Percentiles rank a stretch among this genome's conserved stretches.
Conservation (phyloP, 202 grass and related monocot genomes). For the Dendrocalamus latiflorus region DNA sequence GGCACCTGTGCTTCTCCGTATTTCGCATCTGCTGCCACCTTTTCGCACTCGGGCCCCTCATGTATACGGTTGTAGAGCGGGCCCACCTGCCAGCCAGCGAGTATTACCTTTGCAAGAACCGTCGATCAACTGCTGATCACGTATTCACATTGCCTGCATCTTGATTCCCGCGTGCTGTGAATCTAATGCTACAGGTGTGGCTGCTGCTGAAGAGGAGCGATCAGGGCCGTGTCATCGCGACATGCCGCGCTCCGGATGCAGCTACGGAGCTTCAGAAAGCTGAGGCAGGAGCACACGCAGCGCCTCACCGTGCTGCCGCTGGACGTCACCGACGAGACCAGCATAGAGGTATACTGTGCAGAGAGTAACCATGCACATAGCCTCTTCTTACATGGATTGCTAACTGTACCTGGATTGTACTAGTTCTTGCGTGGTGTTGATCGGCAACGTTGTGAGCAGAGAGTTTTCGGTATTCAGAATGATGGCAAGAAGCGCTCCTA, state of each 20-base stretch:
- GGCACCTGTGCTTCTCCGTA: not conserved
- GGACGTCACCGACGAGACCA: conserved; percentile 71
- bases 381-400: not conserved
- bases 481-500: not conserved
- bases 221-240: conserved; percentile 56
- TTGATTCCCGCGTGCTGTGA: not conserved
- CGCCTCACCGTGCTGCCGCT: conserved; percentile 62
- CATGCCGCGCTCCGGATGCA: conserved; percentile 50
- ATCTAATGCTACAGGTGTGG: conserved; percentile 42
- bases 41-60: not conserved
- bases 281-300: conserved; percentile 38
- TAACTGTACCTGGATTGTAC: not conserved
- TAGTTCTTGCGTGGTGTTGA: not conserved
- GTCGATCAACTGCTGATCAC: too few species aligned
- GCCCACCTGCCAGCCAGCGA: too few species aligned
- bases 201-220: conserved; percentile 59
- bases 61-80: too few species aligned
- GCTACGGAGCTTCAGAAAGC: conserved; percentile 50
- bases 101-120: too few species aligned
- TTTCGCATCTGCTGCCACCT: not conserved
- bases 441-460: not conserved
- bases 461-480: not conserved
- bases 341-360: conserved; percentile 42
- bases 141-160: too few species aligned
- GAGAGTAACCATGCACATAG: not conserved